These are phyloP conservation scores for Arthrobotrys megalospora DNA, from an alignment of 2,329 filamentous ascomycete genomes.

Conservation along the genomic window DNA sequence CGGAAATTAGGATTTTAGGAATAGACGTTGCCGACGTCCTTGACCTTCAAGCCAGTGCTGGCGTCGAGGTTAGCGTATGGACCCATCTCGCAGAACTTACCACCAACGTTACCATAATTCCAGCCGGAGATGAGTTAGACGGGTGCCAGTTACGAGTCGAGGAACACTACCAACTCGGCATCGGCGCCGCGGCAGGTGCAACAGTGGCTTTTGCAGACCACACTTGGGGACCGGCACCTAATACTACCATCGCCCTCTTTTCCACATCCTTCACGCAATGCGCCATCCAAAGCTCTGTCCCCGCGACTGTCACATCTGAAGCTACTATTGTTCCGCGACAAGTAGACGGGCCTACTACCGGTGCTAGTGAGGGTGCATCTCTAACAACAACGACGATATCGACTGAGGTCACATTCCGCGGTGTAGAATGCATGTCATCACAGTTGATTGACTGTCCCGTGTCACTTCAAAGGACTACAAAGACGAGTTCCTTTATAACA, in stretches of 20 bases:
- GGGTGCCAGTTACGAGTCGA: conserved; percentile 70
- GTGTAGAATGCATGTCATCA: conserved; percentile 68
- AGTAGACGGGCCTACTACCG: neutral
- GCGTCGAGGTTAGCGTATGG: conserved; percentile 71
- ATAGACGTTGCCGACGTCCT: conserved; percentile 40
- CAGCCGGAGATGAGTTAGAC: conserved; percentile 65
- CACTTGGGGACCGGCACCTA: conserved; percentile 71
- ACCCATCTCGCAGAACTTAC: conserved; percentile 73
- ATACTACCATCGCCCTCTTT: conserved; percentile 71
- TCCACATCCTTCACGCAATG: conserved; percentile 70
- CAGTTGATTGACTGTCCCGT: conserved; percentile 71
- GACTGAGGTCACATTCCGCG: conserved; percentile 69
- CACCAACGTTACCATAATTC: conserved; percentile 70
- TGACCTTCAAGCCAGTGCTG: conserved; percentile 67
- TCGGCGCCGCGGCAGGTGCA: conserved; percentile 73
- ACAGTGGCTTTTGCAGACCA: conserved; percentile 69
- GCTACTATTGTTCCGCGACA: conserved; percentile 34
- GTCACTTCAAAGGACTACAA: conserved; percentile 70
- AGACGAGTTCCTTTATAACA: conserved; percentile 67
- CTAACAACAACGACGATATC: conserved; percentile 68
- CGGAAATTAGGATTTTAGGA: conserved; percentile 62
- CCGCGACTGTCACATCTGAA: conserved; percentile 4
- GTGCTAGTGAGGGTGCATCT: conserved; percentile 57
- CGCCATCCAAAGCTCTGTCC: conserved; percentile 14
- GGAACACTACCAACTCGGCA: conserved; percentile 71